Base-by-base conservation (phyloP, 129 eudicot genomes). In the Chrysanthemum lavandulifolium region DNA sequence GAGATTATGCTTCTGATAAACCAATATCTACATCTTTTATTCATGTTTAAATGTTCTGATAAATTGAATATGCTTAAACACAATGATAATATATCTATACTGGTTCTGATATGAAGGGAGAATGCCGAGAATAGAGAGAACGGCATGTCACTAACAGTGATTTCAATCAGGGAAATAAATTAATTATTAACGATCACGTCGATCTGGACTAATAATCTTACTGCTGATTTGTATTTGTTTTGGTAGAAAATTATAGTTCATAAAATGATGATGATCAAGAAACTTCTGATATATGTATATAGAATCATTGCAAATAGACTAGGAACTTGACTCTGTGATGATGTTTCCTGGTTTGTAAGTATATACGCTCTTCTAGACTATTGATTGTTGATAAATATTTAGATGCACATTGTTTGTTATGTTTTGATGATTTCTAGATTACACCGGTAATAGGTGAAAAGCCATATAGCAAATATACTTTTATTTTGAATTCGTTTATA, bases 391-490 rank as follows among this genome's bases (percentile, higher is more conserved):
- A 21, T 3, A 8, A 21, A 71, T 71, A 19, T 5, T 71, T 71
- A 58, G 18, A n/a, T 25, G 16, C 9, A 13, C 43, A 19, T 58
- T 16, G 11, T 2, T 36, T 47, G 29, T n/a, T 61, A 40, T 47
- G 2, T 11, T 71, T 71, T 48, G 47, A 57, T 72, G 65, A 43
- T 71, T 56, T 57, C 51, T 15, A 55, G 25, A 16, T 56, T 56
- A n/a, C 4, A 56, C 61, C 6, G 4, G 16, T 56, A 56, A 8
- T 56, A 5, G 59, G 59, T 54, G 59, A 54, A 25, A 54, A 29
- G 63, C 21, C 36, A n/a, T n/a, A 67, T n/a, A 8, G 5, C 3
- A 54, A 4, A 15, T 54, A 54, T 54, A 11, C 60, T 54, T 54
- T 14, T 21, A 23, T 18, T 11, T 67, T 67, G 59, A 67, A 67